Percentiles rank a stretch among this genome's conserved stretches.
Evolutionary conservation across 371 early-diverging fungal genomes (phyloP).

Genomic region (Apophysomyces variabilis): DNA sequence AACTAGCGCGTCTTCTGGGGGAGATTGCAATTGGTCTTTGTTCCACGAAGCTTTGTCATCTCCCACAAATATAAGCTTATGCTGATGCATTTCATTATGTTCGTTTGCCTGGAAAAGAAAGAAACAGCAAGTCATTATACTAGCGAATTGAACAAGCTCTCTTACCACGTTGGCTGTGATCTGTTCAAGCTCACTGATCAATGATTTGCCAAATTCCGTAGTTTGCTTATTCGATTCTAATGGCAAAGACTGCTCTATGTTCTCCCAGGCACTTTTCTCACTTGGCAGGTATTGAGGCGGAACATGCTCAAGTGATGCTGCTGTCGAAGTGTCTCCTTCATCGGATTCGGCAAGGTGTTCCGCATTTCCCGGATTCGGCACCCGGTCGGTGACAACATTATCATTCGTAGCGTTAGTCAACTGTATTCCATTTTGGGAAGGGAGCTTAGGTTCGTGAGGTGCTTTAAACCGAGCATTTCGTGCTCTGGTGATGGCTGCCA

Average conservation of each 20-base stretch:
- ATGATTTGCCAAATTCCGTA: constrained; percentile 3
- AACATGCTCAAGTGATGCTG: not conserved
- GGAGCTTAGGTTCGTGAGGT: not conserved
- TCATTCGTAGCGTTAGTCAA: not conserved
- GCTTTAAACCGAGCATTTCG: constrained; percentile 7
- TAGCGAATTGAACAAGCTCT: no score
- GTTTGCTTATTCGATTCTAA: not conserved
- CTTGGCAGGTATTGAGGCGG: not conserved
- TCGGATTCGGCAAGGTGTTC: constrained; percentile 1
- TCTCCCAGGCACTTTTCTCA: not conserved
- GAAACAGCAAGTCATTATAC: not conserved
- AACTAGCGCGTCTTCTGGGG: not conserved
- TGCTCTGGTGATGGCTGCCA: constrained; percentile 16
- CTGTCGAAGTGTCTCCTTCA: not conserved
- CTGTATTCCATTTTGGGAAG: not conserved
- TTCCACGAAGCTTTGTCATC: not conserved
- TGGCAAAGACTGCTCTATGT: not conserved
- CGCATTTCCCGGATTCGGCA: not conserved
- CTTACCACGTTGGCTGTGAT: constrained; percentile 2
- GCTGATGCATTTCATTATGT: not conserved
- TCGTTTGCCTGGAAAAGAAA: not conserved
- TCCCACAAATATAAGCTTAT: not conserved
- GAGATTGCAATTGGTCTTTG: not conserved
- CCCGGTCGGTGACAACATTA: not conserved
- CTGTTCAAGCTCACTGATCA: constrained; percentile 7